phyloP scores from a whole-genome alignment of 805 yeast species.

The Teunomyces aglyptinius region DNA sequence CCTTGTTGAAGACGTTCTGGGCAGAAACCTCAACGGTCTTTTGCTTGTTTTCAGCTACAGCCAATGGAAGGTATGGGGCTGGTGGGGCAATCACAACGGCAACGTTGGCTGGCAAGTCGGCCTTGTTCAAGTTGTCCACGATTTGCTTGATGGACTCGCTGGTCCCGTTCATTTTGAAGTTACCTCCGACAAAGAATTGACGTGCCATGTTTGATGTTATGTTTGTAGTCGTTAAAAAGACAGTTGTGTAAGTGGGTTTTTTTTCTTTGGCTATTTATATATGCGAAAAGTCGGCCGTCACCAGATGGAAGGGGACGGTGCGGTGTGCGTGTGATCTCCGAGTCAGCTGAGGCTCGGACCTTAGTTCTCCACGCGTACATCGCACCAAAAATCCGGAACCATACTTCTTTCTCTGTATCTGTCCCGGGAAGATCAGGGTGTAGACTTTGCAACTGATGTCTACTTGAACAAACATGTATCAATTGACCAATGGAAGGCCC shows the following conservation, averaged over 20 bases:
- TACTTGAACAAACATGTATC: neutral
- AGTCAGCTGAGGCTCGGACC: constrained; percentile 4
- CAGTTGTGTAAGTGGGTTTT: neutral
- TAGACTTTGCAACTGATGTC: too few relatives aligned
- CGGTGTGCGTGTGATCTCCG: neutral
- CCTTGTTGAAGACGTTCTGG: constrained; percentile 86
- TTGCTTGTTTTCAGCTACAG: constrained; percentile 66
- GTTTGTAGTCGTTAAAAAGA: neutral
- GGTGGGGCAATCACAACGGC: constrained; percentile 98
- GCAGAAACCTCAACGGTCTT: constrained; percentile 79
- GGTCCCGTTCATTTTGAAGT: constrained; percentile 98
- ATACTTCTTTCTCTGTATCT: neutral
- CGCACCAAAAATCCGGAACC: neutral
- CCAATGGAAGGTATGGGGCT: constrained; percentile 81
- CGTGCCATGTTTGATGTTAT: constrained; percentile 56
- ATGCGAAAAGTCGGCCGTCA: constrained; percentile 9
- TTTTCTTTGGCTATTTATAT: constrained; percentile 5
- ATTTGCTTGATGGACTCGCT: constrained; percentile 79
- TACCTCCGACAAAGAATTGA: constrained; percentile 96
- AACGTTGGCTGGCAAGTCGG: constrained; percentile 70
- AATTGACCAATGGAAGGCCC: neutral
- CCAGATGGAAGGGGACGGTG: neutral
- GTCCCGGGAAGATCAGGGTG: neutral
- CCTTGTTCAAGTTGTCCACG: constrained; percentile 77
- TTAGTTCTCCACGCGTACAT: neutral